Base-by-base conservation (phyloP, 2,329 filamentous ascomycete species). In the Xylaria digitata region DNA sequence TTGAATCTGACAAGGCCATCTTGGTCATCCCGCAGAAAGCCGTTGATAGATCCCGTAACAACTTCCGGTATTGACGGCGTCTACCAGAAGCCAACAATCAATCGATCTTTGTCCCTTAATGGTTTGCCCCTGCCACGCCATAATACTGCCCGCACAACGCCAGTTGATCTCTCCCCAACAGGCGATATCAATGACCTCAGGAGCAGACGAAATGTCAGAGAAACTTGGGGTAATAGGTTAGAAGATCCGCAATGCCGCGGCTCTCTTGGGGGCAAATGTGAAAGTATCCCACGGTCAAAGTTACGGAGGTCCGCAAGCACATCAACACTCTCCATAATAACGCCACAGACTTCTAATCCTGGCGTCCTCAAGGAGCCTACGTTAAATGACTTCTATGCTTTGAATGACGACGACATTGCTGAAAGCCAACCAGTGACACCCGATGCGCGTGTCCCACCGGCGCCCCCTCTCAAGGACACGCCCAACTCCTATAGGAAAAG, bases 321-420 rank as follows among this genome's bases (percentile, higher is more conserved):
- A 30, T 68, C 69, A 17, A 74, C 77, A 1, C 70, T 75, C 1
- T 79, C 78, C 9, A 64, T 66, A n/a, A 49, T 72, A 8, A 68
- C 66, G n/a, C 61, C 49, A 67, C 70, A 40, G 69, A 70, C 54
- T 42, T 63, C 55, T 75, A 71, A 74, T 32, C 79, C 78, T 61
- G 74, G 78, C 1, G 78, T 81, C 1, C 79, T 87, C 3, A 78
- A 79, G 52, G 86, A 87, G 70, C 86, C 86, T 6, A 82, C 82
- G 43, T 77, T 87, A 23, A 80, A 82, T 19, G 86, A 88, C 45
- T 87, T 88, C 58, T 78, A 86, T 60, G 79, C 81, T 21, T 78
- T 88, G 6, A 84, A 81, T 63, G 86, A 88, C 66, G 86, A 89
- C 34, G 86, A 88, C 62, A 86, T 89, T 67, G 85, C 86, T 8